Conservation (phyloP, 805 yeast species). For the Ogataea pilisensis region DNA sequence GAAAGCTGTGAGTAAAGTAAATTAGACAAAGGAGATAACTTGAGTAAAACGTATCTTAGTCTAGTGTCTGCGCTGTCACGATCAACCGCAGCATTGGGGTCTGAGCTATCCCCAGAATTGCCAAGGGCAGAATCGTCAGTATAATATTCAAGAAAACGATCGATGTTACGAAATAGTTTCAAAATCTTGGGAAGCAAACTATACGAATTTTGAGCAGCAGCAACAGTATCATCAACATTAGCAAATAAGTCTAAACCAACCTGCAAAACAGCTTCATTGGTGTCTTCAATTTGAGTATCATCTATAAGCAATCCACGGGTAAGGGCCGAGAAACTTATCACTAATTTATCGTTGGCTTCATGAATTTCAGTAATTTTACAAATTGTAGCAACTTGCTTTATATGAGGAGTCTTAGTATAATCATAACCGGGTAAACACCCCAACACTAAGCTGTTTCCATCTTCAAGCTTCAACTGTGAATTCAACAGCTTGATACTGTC, state of each 20-base stretch:
- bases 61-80: conserved; percentile 12
- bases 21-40: conserved; percentile 57
- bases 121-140: conserved; percentile 25
- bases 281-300: not conserved
- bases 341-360: conserved; percentile 40
- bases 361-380: conserved; percentile 45
- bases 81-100: too few species aligned
- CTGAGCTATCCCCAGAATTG: conserved; percentile 4
- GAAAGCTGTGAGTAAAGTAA: conserved; percentile 51
- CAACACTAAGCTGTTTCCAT: conserved; percentile 12
- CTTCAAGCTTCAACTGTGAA: conserved; percentile 3
- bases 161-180: conserved; percentile 14
- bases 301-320: conserved; percentile 36
- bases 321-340: conserved; percentile 47
- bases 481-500: conserved; percentile 7
- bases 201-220: conserved; percentile 1
- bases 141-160: conserved; percentile 36
- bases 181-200: conserved; percentile 2
- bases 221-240: not conserved
- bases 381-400: conserved; percentile 35
- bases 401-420: not conserved
- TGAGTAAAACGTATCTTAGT: conserved; percentile 33
- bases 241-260: conserved; percentile 2
- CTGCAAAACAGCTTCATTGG: conserved; percentile 7
- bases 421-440: conserved; percentile 27